Evolutionary conservation across 345 rosid genomes (phyloP), one percentile per base, ranked within the genome.

Genomic region (Orychophragmus violaceus): DNA sequence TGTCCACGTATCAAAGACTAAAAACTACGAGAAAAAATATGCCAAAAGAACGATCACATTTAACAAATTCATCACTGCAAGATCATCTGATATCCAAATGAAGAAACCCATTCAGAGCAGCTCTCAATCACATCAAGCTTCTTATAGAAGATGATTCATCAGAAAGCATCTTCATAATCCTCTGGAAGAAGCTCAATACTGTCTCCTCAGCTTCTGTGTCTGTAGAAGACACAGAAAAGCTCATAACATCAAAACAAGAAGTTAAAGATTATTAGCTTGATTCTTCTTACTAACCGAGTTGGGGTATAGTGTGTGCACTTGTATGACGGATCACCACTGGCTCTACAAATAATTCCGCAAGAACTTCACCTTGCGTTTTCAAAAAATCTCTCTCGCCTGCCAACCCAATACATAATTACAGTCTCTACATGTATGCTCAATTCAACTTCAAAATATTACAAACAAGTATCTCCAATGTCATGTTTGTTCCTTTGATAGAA

Each of bases 321-420:
- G 82, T 62, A 62, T 82, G 91, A 68, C 65, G 63, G 76, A 85
- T 77, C 69, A 88, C 84, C 65, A 75, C 75, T 22, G 89, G 89
- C 49, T 85, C 81, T 50, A 77, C 81, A 61, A 78, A 85, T 39
- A 77, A 81, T 61, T 71, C 66, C 32, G 71, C 33, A 11, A 82
- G 78, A 32, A 42, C 70, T 21, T 61, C 71, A 18, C 86, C 78
- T 39, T 64, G 66, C 49, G 46, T 23, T 75, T 74, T 82, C 68
- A 76, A 4, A 52, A 79, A 82, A 71, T 83, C 88, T 19, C 8
- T 74, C 68, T 83, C 87, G 18, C 90, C 90, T 85, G 66, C 65
- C 53, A 41, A 22, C 9, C 68, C 46, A 16, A 30, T 51, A 65
- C 53, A 59, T 19, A 39, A 32, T 45, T 25, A 45, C 12, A 30